Base-by-base conservation (phyloP, 331 rosid species). In the Acacia pycnantha region DNA sequence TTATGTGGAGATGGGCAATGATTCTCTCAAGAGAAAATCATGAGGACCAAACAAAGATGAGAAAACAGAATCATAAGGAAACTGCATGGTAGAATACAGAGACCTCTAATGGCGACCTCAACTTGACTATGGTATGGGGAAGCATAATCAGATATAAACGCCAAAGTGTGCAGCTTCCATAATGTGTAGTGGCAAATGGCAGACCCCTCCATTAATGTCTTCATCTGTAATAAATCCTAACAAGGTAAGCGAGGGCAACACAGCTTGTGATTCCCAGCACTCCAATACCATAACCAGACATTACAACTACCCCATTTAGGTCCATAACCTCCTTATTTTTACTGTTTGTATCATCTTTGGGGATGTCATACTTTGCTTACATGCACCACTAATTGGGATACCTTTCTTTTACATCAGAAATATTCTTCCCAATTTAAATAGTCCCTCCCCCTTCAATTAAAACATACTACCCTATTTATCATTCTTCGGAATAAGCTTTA, bases 131-230 rank as follows among this genome's bases (percentile, higher is more conserved):
- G 48, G 4, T 5, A 67, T 9, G 18, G 3, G 16, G 26, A 68
- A 31, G 70, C 24, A 29, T 65, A 12, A 9, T n/a, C 62, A 33
- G 4, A 29, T 2, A 31, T 33, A 16, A 33, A 65, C 14, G 35
- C 51, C 83, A 80, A 62, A 33, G 33, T 22, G 5, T 16, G 74
- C 70, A 43, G 47, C 74, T 69, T 70, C 22, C 46, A 29, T 44
- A 11, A 4, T 54, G 26, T 54, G 62, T 11, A n/a, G 62, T 58
- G 65, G 31, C 65, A 35, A 58, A 29, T 62, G 37, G 37, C 4
- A 9, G 37, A 35, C 59, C 14, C 74, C 65, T 31, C 50, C 81
- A 7, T 46, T 33, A 31, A 21, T 50, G 70, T 48, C 40, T 22
- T 62, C 33, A 15, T 11, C 66, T 10, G 51, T 26, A 26, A 48